A percentile compares a stretch with the other conserved stretches of the same genome.
Evolutionary conservation across 1,139 yeast species (phyloP).

Genomic region (Taphrina communis): DNA sequence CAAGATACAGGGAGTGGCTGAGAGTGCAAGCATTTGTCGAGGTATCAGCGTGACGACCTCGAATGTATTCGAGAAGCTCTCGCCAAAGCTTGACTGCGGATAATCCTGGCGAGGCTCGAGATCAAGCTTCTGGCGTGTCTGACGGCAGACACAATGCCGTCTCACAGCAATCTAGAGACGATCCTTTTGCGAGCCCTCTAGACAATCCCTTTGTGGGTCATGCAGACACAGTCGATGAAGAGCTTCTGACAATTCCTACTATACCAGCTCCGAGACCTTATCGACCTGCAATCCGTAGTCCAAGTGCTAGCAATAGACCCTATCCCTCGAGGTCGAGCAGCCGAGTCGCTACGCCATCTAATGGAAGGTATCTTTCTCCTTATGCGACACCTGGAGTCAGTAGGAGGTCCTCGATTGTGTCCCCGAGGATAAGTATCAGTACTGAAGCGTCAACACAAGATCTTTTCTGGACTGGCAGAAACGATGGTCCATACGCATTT

Average conservation of each 20-base stretch:
- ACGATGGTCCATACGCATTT: conserved; percentile 26
- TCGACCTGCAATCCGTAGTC: conserved; percentile 2
- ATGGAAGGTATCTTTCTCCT: conserved; percentile 23
- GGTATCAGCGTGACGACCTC: too few species aligned
- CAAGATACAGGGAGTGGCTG: too few species aligned
- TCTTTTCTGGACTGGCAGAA: conserved; percentile 21
- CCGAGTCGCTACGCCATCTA: conserved; percentile 20
- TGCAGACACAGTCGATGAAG: not conserved
- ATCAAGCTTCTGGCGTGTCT: not conserved
- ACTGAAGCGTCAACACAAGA: conserved; percentile 21
- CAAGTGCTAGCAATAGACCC: not conserved
- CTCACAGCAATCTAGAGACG: not conserved
- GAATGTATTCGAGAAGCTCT: not conserved
- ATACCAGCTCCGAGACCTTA: conserved; percentile 17
- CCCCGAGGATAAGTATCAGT: conserved; percentile 8
- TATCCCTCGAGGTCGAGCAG: conserved; percentile 1
- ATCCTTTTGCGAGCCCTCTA: conserved; percentile 21
- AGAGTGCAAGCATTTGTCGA: too few species aligned
- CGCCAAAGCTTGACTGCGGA: not conserved
- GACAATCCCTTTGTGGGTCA: conserved; percentile 22
- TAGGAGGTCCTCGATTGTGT: conserved; percentile 21
- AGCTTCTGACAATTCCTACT: conserved; percentile 8
- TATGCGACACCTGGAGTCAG: conserved; percentile 29
- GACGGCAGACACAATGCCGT: not conserved
- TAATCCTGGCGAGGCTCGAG: not conserved